Evolutionary conservation across 192 early-diverging fungal species (phyloP).

Genomic region (Podila epicladia): DNA sequence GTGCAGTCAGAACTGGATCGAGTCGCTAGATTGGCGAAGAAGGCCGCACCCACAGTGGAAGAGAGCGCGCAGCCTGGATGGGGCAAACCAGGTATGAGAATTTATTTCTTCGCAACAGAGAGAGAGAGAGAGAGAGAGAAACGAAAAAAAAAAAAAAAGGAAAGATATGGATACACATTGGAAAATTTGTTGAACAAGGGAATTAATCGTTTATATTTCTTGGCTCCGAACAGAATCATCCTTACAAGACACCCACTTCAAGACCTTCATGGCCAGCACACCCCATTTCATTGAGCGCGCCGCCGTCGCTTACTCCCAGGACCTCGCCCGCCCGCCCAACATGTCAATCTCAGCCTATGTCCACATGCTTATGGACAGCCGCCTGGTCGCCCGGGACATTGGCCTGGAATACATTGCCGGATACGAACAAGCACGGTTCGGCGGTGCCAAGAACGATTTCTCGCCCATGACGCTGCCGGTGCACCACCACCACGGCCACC

Average conservation of each 20-base stretch:
- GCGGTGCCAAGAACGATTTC: slow-evolving; percentile 21
- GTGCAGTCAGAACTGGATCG: slow-evolving; percentile 55
- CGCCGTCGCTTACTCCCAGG: slow-evolving; percentile 45
- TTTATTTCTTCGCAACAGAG: no score
- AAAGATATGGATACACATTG: no score
- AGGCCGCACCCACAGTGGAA: slow-evolving; percentile 53
- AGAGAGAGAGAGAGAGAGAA: no score
- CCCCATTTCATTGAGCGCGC: slow-evolving; percentile 62
- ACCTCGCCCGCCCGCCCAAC: slow-evolving; percentile 55
- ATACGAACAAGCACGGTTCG: slow-evolving; percentile 67
- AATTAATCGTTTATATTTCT: neutral
- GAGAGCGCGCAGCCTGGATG: slow-evolving; percentile 61
- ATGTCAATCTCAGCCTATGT: slow-evolving; percentile 63
- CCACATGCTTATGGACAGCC: slow-evolving; percentile 59
- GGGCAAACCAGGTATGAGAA: slow-evolving; percentile 58
- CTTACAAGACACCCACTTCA: slow-evolving; percentile 62
- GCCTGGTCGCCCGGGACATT: slow-evolving; percentile 52
- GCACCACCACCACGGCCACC: neutral
- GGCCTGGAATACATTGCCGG: slow-evolving; percentile 63
- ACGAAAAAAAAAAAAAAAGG: no score
- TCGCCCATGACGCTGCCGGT: slow-evolving; percentile 18
- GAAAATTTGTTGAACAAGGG: neutral
- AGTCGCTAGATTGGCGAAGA: slow-evolving; percentile 46
- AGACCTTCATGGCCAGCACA: slow-evolving; percentile 63
- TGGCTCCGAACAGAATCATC: slow-evolving; percentile 16